These are phyloP conservation scores for Stagonosporopsis vannaccii DNA, from an alignment of 2,329 filamentous ascomycete genomes.

Conservation along the genomic window DNA sequence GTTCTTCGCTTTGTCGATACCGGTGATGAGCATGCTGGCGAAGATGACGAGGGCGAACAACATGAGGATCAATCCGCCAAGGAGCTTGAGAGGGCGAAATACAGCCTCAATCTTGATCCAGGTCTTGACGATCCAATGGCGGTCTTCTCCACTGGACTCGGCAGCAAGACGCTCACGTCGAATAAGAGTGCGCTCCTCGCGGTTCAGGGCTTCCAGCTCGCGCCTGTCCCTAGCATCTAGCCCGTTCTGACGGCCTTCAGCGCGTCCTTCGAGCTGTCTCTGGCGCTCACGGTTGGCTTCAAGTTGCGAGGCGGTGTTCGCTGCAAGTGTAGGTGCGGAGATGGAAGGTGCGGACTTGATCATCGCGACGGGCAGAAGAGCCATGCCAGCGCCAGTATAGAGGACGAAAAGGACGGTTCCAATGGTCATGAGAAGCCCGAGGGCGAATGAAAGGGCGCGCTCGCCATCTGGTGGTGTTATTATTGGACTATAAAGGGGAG, in stretches of 20 bases:
- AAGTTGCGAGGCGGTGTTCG: slow-evolving; percentile 79
- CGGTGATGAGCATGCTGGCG: slow-evolving; percentile 92
- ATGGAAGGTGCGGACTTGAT: slow-evolving; percentile 91
- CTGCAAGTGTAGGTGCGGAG: slow-evolving; percentile 79
- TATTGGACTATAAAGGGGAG: not conserved
- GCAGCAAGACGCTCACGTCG: slow-evolving; percentile 87
- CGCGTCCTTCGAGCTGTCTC: slow-evolving; percentile 86
- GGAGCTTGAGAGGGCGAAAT: slow-evolving; percentile 85
- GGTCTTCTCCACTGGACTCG: slow-evolving; percentile 80
- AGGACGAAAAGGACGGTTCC: slow-evolving; percentile 86
- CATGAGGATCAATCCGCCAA: slow-evolving; percentile 82
- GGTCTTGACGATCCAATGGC: slow-evolving; percentile 72
- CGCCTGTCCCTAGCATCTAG: slow-evolving; percentile 85
- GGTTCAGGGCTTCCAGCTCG: slow-evolving; percentile 83
- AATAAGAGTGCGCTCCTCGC: slow-evolving; percentile 91
- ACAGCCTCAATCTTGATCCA: slow-evolving; percentile 85
- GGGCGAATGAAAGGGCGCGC: slow-evolving; percentile 86
- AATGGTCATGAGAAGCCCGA: slow-evolving; percentile 86
- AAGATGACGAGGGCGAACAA: slow-evolving; percentile 78
- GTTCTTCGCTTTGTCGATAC: slow-evolving; percentile 95
- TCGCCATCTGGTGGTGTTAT: slow-evolving; percentile 70
- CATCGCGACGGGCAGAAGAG: slow-evolving; percentile 84
- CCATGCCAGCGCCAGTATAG: slow-evolving; percentile 88
- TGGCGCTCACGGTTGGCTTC: slow-evolving; percentile 91
- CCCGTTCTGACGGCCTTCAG: slow-evolving; percentile 74